Evolutionary conservation across 2,329 filamentous ascomycete species (phyloP).

Genomic region (Tolypocladium tropicale): DNA sequence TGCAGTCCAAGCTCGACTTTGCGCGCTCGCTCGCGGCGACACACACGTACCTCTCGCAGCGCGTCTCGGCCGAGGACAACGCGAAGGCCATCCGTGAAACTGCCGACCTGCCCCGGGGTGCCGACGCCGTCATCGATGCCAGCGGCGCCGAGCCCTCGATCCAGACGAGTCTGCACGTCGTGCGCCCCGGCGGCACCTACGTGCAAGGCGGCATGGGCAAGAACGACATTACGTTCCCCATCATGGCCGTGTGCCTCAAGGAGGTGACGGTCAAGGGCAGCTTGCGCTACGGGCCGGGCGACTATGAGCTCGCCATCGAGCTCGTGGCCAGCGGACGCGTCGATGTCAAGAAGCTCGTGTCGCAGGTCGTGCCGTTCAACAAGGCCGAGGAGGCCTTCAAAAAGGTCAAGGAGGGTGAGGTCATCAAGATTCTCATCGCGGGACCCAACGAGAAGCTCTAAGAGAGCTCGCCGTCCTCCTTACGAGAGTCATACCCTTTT

Average conservation of each 20-base stretch:
- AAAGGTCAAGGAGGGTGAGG: constrained; percentile 75
- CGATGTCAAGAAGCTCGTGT: constrained; percentile 74
- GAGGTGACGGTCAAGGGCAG: constrained; percentile 80
- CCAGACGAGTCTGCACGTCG: constrained; percentile 61
- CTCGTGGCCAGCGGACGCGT: constrained; percentile 65
- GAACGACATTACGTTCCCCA: constrained; percentile 79
- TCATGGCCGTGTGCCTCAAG: constrained; percentile 81
- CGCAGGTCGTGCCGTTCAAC: constrained; percentile 64
- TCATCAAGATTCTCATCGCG: constrained; percentile 59
- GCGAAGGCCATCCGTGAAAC: constrained; percentile 56
- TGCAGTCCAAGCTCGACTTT: constrained; percentile 68
- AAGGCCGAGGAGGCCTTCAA: constrained; percentile 80
- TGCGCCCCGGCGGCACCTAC: constrained; percentile 63
- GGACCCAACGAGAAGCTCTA: constrained; percentile 40
- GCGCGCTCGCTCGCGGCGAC: constrained; percentile 64
- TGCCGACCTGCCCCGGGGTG: constrained; percentile 54
- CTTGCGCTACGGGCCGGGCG: constrained; percentile 81
- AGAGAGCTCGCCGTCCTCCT: neutral
- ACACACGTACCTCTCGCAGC: constrained; percentile 55
- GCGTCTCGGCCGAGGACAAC: constrained; percentile 59
- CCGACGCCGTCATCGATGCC: constrained; percentile 72
- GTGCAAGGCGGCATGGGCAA: constrained; percentile 89
- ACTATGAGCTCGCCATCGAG: constrained; percentile 76
- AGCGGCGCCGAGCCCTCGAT: constrained; percentile 71
- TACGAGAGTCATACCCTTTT: neutral